These are phyloP conservation scores for Ustilago cynodontis DNA, from an alignment of 1,284 basidiomycete species.

Conservation along the genomic window DNA sequence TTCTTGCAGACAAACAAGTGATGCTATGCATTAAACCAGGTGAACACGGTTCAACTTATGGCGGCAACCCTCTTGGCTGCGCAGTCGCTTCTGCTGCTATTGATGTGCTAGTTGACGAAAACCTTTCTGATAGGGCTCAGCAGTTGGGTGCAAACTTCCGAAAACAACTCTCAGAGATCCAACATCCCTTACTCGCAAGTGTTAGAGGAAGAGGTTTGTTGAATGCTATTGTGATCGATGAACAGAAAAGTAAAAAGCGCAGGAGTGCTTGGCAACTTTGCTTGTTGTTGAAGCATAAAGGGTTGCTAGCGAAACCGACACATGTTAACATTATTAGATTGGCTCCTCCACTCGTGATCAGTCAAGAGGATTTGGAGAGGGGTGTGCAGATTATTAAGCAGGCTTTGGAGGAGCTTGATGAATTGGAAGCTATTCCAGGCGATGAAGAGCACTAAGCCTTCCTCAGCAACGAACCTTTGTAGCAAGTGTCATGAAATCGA, in stretches of 20 bases:
- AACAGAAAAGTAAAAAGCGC: conserved; percentile 79
- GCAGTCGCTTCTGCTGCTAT: conserved; percentile 93
- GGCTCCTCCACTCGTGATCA: conserved; percentile 92
- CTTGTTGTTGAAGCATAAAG: conserved; percentile 88
- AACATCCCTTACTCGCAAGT: conserved; percentile 76
- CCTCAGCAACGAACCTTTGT: too few relatives aligned
- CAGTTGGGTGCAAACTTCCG: conserved; percentile 83
- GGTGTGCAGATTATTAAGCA: conserved; percentile 83
- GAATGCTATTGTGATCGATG: conserved; percentile 95
- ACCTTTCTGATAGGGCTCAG: conserved; percentile 82
- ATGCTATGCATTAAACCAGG: conserved; percentile 97
- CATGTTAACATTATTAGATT: conserved; percentile 97
- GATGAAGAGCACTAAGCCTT: conserved; percentile 47
- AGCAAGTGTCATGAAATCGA: too few relatives aligned
- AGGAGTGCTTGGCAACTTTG: conserved; percentile 96
- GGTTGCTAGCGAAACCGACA: conserved; percentile 93
- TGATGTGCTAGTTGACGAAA: conserved; percentile 86
- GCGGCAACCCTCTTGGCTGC: conserved; percentile 91
- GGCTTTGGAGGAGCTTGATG: conserved; percentile 83
- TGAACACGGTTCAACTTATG: conserved; percentile 90
- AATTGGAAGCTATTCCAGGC: conserved; percentile 63
- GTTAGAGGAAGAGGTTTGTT: conserved; percentile 89
- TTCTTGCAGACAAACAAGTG: conserved; percentile 86
- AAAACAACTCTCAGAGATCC: conserved; percentile 44
- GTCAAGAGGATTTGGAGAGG: conserved; percentile 82